A percentile compares a stretch with the other conserved stretches of the same genome.
These are phyloP conservation scores for Mycena galopus DNA, from an alignment of 768 basidiomycete species.

Conservation along the genomic window DNA sequence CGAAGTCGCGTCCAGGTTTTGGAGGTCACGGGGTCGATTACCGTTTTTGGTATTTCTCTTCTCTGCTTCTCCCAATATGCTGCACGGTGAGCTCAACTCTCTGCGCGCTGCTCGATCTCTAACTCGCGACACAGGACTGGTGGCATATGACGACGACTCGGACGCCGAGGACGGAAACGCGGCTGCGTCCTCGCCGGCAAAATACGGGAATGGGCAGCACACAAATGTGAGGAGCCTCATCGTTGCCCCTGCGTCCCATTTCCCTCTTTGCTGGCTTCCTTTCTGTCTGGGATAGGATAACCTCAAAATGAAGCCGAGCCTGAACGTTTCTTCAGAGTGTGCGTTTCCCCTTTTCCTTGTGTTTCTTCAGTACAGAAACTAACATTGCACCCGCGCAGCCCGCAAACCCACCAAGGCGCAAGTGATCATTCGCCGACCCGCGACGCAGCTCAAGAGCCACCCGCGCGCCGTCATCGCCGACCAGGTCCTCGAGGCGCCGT, in stretches of 20 bases:
- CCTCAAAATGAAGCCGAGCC: slow-evolving; percentile 56
- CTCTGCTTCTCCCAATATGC: slow-evolving; percentile 28
- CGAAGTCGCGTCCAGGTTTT: no score
- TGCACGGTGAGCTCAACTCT: slow-evolving; percentile 33
- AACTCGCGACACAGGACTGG: slow-evolving; percentile 73
- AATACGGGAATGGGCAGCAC: slow-evolving; percentile 41
- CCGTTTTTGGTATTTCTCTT: no score
- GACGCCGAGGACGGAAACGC: slow-evolving; percentile 65
- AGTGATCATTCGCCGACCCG: slow-evolving; percentile 69
- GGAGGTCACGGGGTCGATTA: no score
- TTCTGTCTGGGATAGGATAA: slow-evolving; percentile 77
- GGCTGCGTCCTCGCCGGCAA: slow-evolving; percentile 48
- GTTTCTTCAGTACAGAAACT: slow-evolving; percentile 1
- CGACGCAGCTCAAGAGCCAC: slow-evolving; percentile 60
- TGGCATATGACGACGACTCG: slow-evolving; percentile 75
- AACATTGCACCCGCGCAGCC: slow-evolving; percentile 41
- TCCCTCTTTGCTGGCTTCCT: slow-evolving; percentile 77
- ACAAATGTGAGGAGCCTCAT: slow-evolving; percentile 74
- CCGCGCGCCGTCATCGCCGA: slow-evolving; percentile 65
- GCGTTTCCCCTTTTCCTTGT: slow-evolving; percentile 32
- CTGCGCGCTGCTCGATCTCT: not conserved
- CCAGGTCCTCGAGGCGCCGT: slow-evolving; percentile 48
- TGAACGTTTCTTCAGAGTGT: slow-evolving; percentile 59
- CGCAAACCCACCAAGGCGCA: slow-evolving; percentile 64
- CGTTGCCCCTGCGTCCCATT: slow-evolving; percentile 57